These are phyloP conservation scores for Eimeria nieschulzi DNA, from an alignment of 169 alveolate species.

Conservation along the genomic window DNA sequence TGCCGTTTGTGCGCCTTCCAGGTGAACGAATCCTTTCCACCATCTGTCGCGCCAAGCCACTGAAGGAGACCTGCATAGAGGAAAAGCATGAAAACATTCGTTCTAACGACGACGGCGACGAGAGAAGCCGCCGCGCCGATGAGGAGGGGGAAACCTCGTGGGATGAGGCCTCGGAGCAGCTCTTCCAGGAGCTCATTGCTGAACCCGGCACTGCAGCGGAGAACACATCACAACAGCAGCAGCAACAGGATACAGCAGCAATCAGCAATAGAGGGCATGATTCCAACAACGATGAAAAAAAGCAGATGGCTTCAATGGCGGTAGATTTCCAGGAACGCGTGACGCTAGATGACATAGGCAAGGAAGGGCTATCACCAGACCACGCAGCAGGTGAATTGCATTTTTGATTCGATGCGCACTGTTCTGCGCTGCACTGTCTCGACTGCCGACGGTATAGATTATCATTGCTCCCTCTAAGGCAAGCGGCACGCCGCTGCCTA, in stretches of 20 bases:
- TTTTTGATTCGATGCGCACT: too few relatives aligned
- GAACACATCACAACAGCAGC: conserved; percentile 9
- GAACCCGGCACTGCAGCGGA: not conserved
- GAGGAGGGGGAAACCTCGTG: not conserved
- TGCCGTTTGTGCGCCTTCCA: too few relatives aligned
- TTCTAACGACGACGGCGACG: too few relatives aligned
- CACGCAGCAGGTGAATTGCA: conserved; percentile 56
- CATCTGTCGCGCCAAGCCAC: too few relatives aligned
- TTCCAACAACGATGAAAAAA: conserved; percentile 14
- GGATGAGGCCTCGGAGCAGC: conserved; percentile 30
- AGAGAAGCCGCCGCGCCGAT: not conserved
- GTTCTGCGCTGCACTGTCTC: too few relatives aligned
- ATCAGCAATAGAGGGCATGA: conserved; percentile 20
- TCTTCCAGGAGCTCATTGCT: conserved; percentile 15
- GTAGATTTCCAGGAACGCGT: conserved; percentile 52
- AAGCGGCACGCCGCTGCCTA: too few relatives aligned
- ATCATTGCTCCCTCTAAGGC: too few relatives aligned
- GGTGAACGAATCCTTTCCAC: too few relatives aligned
- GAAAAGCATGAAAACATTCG: too few relatives aligned
- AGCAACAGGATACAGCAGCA: conserved; percentile 7
- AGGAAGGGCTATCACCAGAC: conserved; percentile 55
- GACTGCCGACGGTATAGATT: too few relatives aligned
- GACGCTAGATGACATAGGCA: conserved; percentile 77
- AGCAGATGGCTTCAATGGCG: conserved; percentile 1
- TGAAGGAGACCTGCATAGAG: too few relatives aligned